Evolutionary conservation across 306 rosid species (phyloP).

Genomic region (Vachellia pachyceras): DNA sequence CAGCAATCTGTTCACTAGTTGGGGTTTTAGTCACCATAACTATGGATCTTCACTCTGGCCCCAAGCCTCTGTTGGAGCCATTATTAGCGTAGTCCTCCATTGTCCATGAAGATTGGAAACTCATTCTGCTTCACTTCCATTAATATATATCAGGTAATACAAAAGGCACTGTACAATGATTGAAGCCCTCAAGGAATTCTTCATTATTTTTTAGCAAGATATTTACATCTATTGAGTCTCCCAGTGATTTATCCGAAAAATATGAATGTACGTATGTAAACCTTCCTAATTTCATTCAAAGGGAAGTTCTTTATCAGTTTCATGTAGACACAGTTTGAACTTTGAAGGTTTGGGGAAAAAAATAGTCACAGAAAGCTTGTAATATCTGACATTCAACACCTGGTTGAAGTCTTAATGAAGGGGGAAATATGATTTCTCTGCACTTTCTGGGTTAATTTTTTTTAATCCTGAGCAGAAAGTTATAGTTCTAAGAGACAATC

Average conservation of each 20-base stretch:
- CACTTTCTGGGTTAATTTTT: not conserved
- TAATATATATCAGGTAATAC: not conserved
- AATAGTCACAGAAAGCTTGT: not conserved
- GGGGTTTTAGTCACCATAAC: constrained; percentile 68
- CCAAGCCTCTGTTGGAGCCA: constrained; percentile 64
- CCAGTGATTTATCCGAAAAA: constrained; percentile 6
- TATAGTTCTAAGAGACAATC: not conserved
- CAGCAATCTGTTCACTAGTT: constrained; percentile 66
- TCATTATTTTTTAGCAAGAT: constrained; percentile 8
- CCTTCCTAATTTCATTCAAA: constrained; percentile 21
- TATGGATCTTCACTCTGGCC: constrained; percentile 70
- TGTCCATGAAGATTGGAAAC: not conserved
- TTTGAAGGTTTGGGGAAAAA: not conserved
- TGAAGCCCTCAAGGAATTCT: constrained; percentile 2
- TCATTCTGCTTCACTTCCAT: constrained; percentile 19
- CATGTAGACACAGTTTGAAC: not conserved
- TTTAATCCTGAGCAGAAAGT: not conserved
- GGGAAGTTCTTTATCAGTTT: not conserved
- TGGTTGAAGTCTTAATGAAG: not conserved
- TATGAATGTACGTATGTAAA: constrained; percentile 13
- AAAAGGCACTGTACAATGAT: constrained; percentile 15
- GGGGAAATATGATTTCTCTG: not conserved
- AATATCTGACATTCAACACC: not conserved
- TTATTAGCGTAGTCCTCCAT: constrained; percentile 56
- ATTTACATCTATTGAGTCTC: constrained; percentile 17